phyloP scores from a whole-genome alignment of 345 rosid species.

The Boechera retrofracta region DNA sequence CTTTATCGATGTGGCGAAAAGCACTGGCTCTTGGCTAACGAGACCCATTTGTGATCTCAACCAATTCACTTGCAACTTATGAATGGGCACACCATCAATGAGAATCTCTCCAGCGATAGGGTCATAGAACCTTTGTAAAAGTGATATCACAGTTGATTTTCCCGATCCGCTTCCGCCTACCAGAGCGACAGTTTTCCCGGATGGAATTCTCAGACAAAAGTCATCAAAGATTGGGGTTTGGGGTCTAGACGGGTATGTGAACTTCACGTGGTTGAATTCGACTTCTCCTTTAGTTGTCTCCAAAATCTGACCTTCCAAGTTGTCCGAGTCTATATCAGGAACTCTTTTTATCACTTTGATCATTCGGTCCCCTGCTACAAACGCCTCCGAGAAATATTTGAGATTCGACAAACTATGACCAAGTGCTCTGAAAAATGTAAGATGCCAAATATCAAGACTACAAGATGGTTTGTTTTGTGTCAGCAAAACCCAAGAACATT shows the following conservation, averaged over 20 bases:
- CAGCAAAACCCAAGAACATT: constrained; percentile 68
- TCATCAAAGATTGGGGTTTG: constrained; percentile 71
- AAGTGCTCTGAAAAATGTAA: constrained; percentile 75
- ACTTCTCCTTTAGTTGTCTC: constrained; percentile 75
- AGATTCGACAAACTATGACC: constrained; percentile 63
- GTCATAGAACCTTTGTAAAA: constrained; percentile 86
- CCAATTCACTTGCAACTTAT: constrained; percentile 71
- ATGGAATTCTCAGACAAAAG: constrained; percentile 72
- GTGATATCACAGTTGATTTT: constrained; percentile 81
- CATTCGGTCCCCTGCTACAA: constrained; percentile 71
- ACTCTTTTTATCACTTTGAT: constrained; percentile 68
- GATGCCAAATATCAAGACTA: constrained; percentile 66
- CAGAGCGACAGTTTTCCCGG: constrained; percentile 87
- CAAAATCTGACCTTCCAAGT: constrained; percentile 66
- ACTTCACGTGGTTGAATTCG: constrained; percentile 79
- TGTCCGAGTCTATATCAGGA: constrained; percentile 77
- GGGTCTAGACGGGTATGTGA: constrained; percentile 83
- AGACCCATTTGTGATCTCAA: constrained; percentile 84
- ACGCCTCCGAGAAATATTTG: constrained; percentile 74
- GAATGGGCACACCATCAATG: constrained; percentile 80
- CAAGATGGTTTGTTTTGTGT: constrained; percentile 46
- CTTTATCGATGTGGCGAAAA: constrained; percentile 77
- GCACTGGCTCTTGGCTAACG: constrained; percentile 91
- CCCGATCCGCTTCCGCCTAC: constrained; percentile 94
- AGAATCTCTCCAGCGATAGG: constrained; percentile 77